Evolutionary conservation across 345 rosid species (phyloP).

Genomic region (Raphanus raphanistrum): DNA sequence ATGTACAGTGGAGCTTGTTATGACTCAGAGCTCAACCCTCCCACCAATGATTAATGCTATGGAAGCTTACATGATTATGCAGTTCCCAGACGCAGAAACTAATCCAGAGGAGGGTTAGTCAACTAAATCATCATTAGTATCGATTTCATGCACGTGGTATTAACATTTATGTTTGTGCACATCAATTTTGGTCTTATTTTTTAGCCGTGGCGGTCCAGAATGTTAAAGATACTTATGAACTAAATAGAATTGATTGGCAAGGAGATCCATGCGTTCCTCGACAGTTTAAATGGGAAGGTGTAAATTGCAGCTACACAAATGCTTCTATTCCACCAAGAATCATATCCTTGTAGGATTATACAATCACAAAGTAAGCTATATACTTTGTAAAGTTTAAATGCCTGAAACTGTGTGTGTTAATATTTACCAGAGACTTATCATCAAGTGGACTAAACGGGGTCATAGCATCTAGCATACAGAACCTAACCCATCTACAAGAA

Average conservation of each 20-base stretch:
- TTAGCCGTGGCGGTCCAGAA: conserved; percentile 39
- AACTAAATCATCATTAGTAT: not conserved
- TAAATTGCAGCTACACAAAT: conserved; percentile 34
- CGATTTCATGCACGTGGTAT: not conserved
- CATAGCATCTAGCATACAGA: conserved; percentile 34
- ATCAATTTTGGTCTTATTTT: not conserved
- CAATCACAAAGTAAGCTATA: not conserved
- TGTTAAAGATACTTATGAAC: conserved; percentile 12
- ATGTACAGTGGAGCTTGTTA: not conserved
- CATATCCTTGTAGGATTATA: conserved; percentile 43
- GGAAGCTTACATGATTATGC: not conserved
- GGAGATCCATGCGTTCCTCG: conserved; percentile 50
- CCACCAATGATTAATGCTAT: not conserved
- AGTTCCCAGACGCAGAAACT: not conserved
- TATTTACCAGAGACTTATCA: conserved; percentile 38
- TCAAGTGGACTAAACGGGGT: conserved; percentile 44
- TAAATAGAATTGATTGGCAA: conserved; percentile 37
- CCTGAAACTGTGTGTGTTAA: not conserved
- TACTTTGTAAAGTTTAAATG: too few species aligned
- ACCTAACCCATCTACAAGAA: conserved; percentile 34
- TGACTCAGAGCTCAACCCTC: not conserved
- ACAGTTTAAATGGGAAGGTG: conserved; percentile 1
- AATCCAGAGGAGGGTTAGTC: not conserved
- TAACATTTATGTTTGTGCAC: not conserved
- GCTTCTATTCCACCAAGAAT: conserved; percentile 33